Base-by-base conservation (phyloP, 495 filamentous ascomycete genomes). In the Hypoxylon crocopeplum region DNA sequence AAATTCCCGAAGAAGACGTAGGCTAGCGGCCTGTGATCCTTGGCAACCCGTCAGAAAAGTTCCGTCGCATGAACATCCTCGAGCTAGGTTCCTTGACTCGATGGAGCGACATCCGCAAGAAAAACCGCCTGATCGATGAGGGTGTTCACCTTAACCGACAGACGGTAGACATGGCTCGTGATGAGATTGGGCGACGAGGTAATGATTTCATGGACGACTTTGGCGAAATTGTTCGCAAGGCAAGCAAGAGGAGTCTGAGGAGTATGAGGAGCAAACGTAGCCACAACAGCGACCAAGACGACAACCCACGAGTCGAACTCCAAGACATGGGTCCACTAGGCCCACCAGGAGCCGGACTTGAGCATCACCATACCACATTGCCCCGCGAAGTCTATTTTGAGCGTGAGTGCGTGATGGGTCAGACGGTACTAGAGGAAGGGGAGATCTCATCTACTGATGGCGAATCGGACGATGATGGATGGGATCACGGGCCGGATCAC, bases 101-200 rank as follows among this genome's bases (percentile, higher is more conserved):
- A 22, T 90, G 87, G 85, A 86, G 79, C 34, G 87, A 90, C 72
- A 88, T 90, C 65, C 75, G 87, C 57, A 79, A 78, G 67, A 82
- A 83, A 72, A 90, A 90, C 64, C 74, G 74, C 42, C 68, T 90
- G 55, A 76, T 86, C 27, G 78, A 83, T 60, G 60, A 74, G 62
- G 62, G 45, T 1, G 63, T 65, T 12, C 72, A 70, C 30, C 57
- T 78, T 11, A 79, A 79, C 42, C 69, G 72, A 16, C 72, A 71
- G 11, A 68, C 72, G 1, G 66, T 78, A 6, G 68, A 62, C 39
- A 40, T 74, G 32, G 77, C 73, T 15, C 67, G 72, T 1, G 65
- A 60, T 32, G 74, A 71, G 8, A 49, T 75, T 21, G 60, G 53
- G n/a, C 22, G 71, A 59, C 38, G 66, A 69, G 54, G 67, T 41